Base-by-base conservation (phyloP, 306 rosid genomes). In the Gleditsia sinensis region DNA sequence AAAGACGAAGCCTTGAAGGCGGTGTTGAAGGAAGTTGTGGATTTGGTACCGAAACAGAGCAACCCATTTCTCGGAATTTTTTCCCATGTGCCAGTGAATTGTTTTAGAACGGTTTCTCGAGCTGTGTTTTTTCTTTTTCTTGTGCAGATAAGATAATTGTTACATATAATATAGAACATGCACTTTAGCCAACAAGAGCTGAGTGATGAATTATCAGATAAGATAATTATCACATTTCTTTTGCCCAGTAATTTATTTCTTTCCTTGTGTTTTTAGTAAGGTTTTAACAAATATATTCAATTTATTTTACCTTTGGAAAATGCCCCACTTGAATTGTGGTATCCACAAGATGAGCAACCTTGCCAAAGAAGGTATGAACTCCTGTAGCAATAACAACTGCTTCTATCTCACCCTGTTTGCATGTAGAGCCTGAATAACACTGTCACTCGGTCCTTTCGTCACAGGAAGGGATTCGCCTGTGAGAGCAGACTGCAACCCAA, bases 311-410 rank as follows among this genome's bases (percentile, higher is more conserved):
- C 97, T 84, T 81, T 55, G 89, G 97, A 80, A 91, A 91, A 74
- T 91, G 97, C 8, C 97, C 97, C 46, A 87, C 91, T 81, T 91
- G 94, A 66, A 84, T 89, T 0, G 97, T 91, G 45, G 71, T 46
- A 75, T 91, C 97, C 43, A 91, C 94, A 77, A 91, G 97, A 78
- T 88, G 97, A 75, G 94, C 97, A 21, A 92, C 97, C 84, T 86
- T 92, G 61, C 96, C 96, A 46, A 90, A 92, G 78, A 92, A 92
- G 70, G 97, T 92, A 81, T 92, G 96, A 78, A 90, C 97, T 59
- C 96, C 96, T 0, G 97, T 92, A 53, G 88, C 96, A 32, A 90
- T 85, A 28, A 92, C 96, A 39, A 92, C 87, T 3, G 96, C 96
- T 81, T 92, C 90, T 71, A 90, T 82, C 78, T 92, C 97, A 59